Evolutionary conservation across 306 rosid genomes (phyloP).

Genomic region (Vigna unguiculata): DNA sequence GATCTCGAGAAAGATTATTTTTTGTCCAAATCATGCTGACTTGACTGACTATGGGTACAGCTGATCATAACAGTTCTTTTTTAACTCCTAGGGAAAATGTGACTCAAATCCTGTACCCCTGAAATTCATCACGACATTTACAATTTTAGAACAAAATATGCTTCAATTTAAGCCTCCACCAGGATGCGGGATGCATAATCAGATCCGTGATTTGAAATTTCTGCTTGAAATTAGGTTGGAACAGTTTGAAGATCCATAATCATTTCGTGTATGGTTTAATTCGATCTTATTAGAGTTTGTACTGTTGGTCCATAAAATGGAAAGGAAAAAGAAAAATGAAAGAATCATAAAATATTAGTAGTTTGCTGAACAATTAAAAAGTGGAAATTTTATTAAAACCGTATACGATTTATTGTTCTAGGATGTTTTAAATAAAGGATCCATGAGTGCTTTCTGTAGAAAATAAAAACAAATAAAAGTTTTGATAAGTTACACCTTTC

Average conservation of each 20-base stretch:
- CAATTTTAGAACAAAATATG: neutral
- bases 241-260: neutral
- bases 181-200: too few species aligned
- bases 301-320: neutral
- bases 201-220: neutral
- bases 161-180: neutral
- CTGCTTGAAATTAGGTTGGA: neutral
- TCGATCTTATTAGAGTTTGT: neutral
- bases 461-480: too few species aligned
- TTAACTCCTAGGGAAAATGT: too few species aligned
- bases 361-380: neutral
- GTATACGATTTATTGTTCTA: too few species aligned
- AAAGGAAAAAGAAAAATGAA: neutral
- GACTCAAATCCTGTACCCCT: neutral
- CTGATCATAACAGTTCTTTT: neutral
- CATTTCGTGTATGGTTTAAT: neutral
- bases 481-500: too few species aligned
- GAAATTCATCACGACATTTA: neutral
- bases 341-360: neutral
- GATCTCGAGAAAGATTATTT: slow-evolving; percentile 1
- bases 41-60: too few species aligned
- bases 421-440: too few species aligned
- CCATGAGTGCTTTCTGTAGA: too few species aligned
- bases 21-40: too few species aligned
- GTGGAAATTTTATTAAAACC: too few species aligned